Conservation (phyloP, 768 basidiomycete genomes). For the Boletus sensibilis region DNA sequence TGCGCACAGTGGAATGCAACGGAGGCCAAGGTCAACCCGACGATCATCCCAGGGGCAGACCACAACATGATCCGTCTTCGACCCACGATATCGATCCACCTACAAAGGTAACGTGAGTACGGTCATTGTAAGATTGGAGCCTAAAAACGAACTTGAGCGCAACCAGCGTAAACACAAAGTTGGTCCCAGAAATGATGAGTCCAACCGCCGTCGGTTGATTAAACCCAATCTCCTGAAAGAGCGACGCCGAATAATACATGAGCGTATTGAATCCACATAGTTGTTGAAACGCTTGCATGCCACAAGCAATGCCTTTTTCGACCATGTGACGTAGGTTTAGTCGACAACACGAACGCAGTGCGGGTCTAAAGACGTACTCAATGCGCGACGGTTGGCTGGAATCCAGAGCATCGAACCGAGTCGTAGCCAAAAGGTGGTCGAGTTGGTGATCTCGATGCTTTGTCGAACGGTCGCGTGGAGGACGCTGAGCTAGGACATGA, state of each 20-base stretch:
- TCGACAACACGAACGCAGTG: not conserved
- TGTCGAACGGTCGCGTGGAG: slow-evolving; percentile 58
- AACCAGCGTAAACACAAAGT: slow-evolving; percentile 75
- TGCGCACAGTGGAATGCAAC: slow-evolving; percentile 55
- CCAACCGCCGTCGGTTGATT: slow-evolving; percentile 80
- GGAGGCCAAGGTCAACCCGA: slow-evolving; percentile 61
- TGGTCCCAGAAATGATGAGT: slow-evolving; percentile 73
- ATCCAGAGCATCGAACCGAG: slow-evolving; percentile 52
- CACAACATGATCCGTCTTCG: slow-evolving; percentile 67
- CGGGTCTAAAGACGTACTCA: slow-evolving; percentile 45
- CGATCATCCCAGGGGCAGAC: slow-evolving; percentile 71
- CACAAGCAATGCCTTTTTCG: slow-evolving; percentile 64
- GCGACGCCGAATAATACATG: slow-evolving; percentile 71
- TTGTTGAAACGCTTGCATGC: slow-evolving; percentile 82
- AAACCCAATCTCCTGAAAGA: slow-evolving; percentile 81
- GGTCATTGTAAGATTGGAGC: not conserved
- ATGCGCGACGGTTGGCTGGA: slow-evolving; percentile 63
- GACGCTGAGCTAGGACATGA: slow-evolving; percentile 47
- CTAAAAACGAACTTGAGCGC: slow-evolving; percentile 52
- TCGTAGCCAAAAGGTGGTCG: slow-evolving; percentile 60
- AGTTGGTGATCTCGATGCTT: slow-evolving; percentile 59
- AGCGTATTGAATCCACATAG: slow-evolving; percentile 84
- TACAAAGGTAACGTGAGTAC: not conserved
- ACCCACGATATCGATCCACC: slow-evolving; percentile 65
- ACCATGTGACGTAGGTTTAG: not conserved